These are phyloP conservation scores for Capsicum rhomboideum DNA, from an alignment of 257 asterid species.

Conservation along the genomic window DNA sequence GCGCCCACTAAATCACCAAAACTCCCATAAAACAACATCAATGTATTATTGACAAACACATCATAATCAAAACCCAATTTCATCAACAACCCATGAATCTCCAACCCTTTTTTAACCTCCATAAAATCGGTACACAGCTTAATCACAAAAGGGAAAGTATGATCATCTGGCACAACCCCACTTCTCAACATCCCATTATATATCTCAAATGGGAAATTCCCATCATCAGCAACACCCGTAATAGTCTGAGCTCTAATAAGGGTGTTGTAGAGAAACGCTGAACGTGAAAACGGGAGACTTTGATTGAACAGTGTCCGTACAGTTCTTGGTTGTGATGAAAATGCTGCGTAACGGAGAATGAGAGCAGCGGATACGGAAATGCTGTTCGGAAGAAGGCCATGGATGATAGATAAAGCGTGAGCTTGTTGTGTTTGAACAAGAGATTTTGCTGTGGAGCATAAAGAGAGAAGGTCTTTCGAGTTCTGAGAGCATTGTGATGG, in stretches of 20 bases:
- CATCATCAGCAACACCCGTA: slow-evolving; percentile 1
- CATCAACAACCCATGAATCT: slow-evolving; percentile 50
- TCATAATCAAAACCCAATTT: slow-evolving; percentile 44
- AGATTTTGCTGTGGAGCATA: slow-evolving; percentile 32
- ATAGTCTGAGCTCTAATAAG: slow-evolving; percentile 43
- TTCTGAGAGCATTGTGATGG: neutral
- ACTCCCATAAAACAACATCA: slow-evolving; percentile 48
- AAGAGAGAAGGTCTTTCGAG: slow-evolving; percentile 24
- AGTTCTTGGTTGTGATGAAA: slow-evolving; percentile 18
- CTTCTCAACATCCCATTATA: slow-evolving; percentile 46
- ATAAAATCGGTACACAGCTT: slow-evolving; percentile 53
- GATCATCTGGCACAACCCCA: slow-evolving; percentile 43
- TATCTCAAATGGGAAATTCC: slow-evolving; percentile 14
- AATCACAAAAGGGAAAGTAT: slow-evolving; percentile 62
- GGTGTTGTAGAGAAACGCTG: slow-evolving; percentile 59
- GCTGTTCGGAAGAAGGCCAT: slow-evolving; percentile 53
- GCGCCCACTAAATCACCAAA: slow-evolving; percentile 33
- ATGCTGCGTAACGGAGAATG: slow-evolving; percentile 55
- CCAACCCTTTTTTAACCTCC: slow-evolving; percentile 42
- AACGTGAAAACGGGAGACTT: slow-evolving; percentile 34
- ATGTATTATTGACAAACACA: slow-evolving; percentile 59
- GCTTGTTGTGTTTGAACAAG: slow-evolving; percentile 45
- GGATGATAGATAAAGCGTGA: slow-evolving; percentile 44
- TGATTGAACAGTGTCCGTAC: slow-evolving; percentile 27
- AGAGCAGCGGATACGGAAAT: slow-evolving; percentile 55